Evolutionary conservation across 2,329 filamentous ascomycete species (phyloP).

Genomic region (Alternaria brassicae): DNA sequence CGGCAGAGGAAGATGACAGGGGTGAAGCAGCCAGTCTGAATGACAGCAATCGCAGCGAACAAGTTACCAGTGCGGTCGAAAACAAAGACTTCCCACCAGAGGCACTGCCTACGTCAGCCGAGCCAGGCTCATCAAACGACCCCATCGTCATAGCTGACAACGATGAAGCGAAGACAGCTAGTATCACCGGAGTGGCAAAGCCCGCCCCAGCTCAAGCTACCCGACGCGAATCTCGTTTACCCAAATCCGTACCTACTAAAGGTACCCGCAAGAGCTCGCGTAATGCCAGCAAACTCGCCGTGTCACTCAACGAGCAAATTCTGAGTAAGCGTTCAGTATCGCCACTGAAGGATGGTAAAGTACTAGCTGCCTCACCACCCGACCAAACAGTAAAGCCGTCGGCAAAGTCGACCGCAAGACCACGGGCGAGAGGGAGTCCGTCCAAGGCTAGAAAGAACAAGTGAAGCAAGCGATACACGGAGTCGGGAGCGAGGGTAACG

Average conservation of each 20-base stretch:
- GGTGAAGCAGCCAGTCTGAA: background rate
- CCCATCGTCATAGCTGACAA: fast-evolving
- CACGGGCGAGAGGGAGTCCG: background rate
- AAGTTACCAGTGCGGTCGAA: background rate
- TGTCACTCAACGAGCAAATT: background rate
- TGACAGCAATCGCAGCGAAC: background rate
- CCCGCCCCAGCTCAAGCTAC: background rate
- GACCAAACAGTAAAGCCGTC: background rate
- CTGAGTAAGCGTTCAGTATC: background rate
- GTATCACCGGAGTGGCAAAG: background rate
- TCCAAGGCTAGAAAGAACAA: background rate
- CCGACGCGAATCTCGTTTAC: background rate
- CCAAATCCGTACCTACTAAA: background rate
- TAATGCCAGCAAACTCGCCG: background rate
- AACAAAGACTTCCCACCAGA: background rate
- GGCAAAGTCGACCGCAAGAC: background rate
- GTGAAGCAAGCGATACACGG: background rate
- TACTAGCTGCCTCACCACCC: background rate
- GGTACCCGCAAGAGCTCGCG: background rate
- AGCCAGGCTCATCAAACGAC: background rate
- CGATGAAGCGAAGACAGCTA: fast-evolving
- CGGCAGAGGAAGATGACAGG: too few relatives aligned
- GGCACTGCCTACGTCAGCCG: fast-evolving
- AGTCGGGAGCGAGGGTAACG: background rate
- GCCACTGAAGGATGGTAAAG: background rate